Percentiles rank a stretch among this genome's conserved stretches.
Evolutionary conservation across 257 asterid species (phyloP).

Genomic region (Plectranthus barbatus): DNA sequence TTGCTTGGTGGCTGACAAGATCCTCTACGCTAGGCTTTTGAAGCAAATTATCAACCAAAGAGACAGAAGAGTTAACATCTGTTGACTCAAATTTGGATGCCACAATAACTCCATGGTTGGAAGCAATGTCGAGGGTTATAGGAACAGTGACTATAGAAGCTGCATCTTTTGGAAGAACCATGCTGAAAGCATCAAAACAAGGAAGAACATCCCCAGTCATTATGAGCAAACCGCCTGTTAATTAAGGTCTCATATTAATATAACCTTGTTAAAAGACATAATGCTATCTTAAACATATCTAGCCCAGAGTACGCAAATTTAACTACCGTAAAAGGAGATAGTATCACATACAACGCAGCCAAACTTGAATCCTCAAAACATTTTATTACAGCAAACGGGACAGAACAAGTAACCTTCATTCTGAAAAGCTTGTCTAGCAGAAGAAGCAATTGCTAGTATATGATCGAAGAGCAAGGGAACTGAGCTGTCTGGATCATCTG

Average conservation of each 20-base stretch:
- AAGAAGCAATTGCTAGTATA: conserved; percentile 89
- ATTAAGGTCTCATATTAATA: conserved; percentile 11
- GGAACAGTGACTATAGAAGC: conserved; percentile 88
- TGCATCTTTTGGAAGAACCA: conserved; percentile 84
- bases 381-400: conserved; percentile 21
- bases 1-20: conserved; percentile 62
- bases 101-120: conserved; percentile 93
- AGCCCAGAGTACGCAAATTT: conserved; percentile 10
- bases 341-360: conserved; percentile 20
- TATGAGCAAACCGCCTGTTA: conserved; percentile 82
- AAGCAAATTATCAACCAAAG: conserved; percentile 74
- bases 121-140: conserved; percentile 84
- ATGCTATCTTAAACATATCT: conserved; percentile 1
- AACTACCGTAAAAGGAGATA: conserved; percentile 14
- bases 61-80: conserved; percentile 31
- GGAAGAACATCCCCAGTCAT: conserved; percentile 99
- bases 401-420: conserved; percentile 54
- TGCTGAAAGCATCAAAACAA: conserved; percentile 87
- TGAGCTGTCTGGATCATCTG: conserved; percentile 86
- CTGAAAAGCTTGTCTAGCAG: conserved; percentile 82
- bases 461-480: conserved; percentile 96
- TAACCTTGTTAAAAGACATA: not conserved
- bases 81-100: conserved; percentile 46
- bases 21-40: conserved; percentile 83
- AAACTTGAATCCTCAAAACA: conserved; percentile 18